Base-by-base conservation (phyloP, 805 yeast genomes). In the Yarrowia hollandica region DNA sequence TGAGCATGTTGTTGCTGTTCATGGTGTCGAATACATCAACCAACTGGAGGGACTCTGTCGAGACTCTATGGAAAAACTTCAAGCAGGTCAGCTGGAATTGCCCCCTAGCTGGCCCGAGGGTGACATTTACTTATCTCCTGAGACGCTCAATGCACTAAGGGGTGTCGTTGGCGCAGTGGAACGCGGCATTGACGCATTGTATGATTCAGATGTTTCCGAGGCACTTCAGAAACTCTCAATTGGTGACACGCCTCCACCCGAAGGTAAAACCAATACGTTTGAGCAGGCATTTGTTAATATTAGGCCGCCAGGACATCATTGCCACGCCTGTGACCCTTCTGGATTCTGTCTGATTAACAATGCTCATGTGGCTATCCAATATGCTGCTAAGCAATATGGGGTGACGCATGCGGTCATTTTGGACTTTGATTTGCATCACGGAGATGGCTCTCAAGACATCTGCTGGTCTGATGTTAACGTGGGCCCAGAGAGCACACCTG, bases 221-320 rank as follows among this genome's bases (percentile, higher is more conserved):
- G 42, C 39, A 12, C 56, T 44, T 11, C 62, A 71, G 38, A 74
- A 80, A 41, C 34, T 48, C 15, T 48, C 55, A 5, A 21, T 48
- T 22, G 55, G 55, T 4, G 55, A 48, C 5, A 30, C 35, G 7
- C 34, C 34, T 3, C 35, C 35, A 11, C 55, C 38, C 10, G 39
- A 30, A 30, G 38, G 38, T 16, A 22, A 16, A n/a, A 22, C 21
- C 4, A 48, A 7, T 7, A 11, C 42, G 3, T 52, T 52, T 14
- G 19, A 34, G 9, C 35, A 35, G 19, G 84, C 85, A 1, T 87
- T 87, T 71, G 84, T 84, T 0, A 82, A 83, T 1, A 80, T 87
- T 38, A 75, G 94, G 52, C 94, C 94, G 1, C 94, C 95, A 0
- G 96, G 96, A 3, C 96, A 88, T 68, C 96, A 88, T 70, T 84